phyloP scores from a whole-genome alignment of 139 green algal genomes.

The Eudorina sp. region DNA sequence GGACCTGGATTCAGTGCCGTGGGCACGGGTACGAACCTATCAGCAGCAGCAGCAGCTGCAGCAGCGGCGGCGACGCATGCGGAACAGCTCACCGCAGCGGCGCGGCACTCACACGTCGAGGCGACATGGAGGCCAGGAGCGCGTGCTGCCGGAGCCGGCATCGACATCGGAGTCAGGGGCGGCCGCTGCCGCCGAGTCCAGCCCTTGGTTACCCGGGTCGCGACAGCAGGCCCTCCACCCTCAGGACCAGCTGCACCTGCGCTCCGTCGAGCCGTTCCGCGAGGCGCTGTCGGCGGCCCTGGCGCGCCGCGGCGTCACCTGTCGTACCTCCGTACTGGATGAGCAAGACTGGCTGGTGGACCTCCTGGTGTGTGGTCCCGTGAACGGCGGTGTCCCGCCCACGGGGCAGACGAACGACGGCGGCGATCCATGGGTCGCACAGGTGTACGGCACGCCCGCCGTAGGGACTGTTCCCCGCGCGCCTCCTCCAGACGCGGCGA shows the following conservation, averaged over 20 bases:
- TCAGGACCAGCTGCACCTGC: neutral
- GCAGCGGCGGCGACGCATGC: neutral
- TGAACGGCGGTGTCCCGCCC: neutral
- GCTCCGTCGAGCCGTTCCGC: neutral
- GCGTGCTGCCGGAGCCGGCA: too few species aligned
- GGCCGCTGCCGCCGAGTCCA: too few species aligned
- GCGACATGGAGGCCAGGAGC: too few species aligned
- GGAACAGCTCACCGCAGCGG: neutral
- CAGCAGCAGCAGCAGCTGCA: slow-evolving; percentile 6
- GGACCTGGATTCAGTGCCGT: neutral
- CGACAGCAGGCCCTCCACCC: slow-evolving; percentile 5
- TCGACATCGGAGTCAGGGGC: too few species aligned
- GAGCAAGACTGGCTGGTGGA: neutral
- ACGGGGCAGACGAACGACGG: neutral
- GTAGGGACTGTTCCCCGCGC: neutral
- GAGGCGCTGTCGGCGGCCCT: neutral
- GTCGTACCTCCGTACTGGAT: neutral
- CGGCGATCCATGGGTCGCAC: neutral
- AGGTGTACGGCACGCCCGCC: neutral
- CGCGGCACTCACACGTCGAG: too few species aligned
- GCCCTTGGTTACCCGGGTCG: too few species aligned
- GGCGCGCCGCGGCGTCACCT: neutral
- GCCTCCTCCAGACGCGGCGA: neutral
- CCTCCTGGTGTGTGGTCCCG: neutral
- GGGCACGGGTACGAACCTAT: neutral